Base-by-base conservation (phyloP, 139 green algal genomes). In the Chlamydomonas sphaeroides region DNA sequence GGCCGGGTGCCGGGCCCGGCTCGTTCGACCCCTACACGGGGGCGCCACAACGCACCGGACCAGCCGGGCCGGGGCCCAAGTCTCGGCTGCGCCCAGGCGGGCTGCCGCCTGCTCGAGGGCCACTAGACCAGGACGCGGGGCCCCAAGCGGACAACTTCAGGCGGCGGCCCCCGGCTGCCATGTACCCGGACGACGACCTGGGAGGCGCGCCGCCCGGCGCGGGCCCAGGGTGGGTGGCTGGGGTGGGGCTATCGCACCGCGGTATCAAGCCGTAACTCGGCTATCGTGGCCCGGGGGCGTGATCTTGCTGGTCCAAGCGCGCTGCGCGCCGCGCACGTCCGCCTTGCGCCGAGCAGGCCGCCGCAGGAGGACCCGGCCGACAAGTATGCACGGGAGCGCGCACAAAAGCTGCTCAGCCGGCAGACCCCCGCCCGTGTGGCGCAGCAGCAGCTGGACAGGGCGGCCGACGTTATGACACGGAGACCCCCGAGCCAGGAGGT, bases 341-440 rank as follows among this genome's bases (percentile, higher is more conserved):
- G n/a, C n/a, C n/a, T n/a, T n/a, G n/a, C n/a, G n/a, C n/a, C n/a
- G n/a, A n/a, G 39, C 39, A 56, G 38, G 26, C 10, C 17, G 14
- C 41, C 42, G 14, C 41, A 6, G 0, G 77, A 84, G 49, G 65
- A 84, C 30, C 35, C 77, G 3, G 77, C 77, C 0, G 77, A 84
- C 35, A 45, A 38, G 1, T 84, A 74, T 10, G 77, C 77, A 18
- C 63, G 77, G 14, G 45, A 59, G 36, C 49, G 41, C 18, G 79
- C 67, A 4, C 10, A 65, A 25, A 53, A 42, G 39, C 79, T 85
- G n/a, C 32, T 70, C 32, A 85, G 59, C 56, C 56, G 57, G 2
- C 79, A 85, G 39, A 79, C 79, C 2, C 33, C 79, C 10, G 56
- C 79, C 5, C 79, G 79, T n/a, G 59, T 85, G 6, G 79, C 79